A percentile compares a stretch with the other conserved stretches of the same genome.
Evolutionary conservation across 352 stramenopile species (phyloP).

Genomic region (Pythium pectinolyticum): DNA sequence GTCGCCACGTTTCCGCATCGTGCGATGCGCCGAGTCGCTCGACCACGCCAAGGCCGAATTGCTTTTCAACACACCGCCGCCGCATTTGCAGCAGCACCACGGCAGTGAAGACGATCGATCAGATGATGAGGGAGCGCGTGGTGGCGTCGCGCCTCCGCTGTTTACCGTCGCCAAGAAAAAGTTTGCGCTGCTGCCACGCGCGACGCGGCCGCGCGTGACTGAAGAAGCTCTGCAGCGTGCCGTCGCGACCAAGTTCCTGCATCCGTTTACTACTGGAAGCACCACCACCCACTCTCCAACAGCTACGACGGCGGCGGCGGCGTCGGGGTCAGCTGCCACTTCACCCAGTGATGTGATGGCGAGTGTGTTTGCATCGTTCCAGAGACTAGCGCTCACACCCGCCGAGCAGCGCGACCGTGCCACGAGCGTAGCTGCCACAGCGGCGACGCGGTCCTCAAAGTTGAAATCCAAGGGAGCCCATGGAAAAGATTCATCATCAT

Average conservation of each 20-base stretch:
- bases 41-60: conserved; percentile 17
- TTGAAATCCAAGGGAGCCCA: no score
- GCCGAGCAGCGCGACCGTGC: conserved; percentile 9
- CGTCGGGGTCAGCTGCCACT: neutral
- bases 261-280: conserved; percentile 5
- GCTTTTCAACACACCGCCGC: conserved; percentile 8
- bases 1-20: conserved; percentile 34
- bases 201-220: conserved; percentile 16
- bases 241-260: conserved; percentile 28
- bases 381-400: conserved; percentile 29
- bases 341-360: neutral
- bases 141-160: conserved; percentile 12
- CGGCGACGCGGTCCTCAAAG: no score
- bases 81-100: neutral
- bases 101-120: neutral
- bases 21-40: conserved; percentile 13
- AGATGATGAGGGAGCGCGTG: neutral
- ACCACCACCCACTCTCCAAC: no score
- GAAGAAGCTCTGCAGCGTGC: conserved; percentile 42
- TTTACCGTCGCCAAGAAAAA: conserved; percentile 39
- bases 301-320: neutral
- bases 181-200: conserved; percentile 43
- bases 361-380: conserved; percentile 40
- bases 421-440: neutral
- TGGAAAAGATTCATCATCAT: no score